Conservation (phyloP, 192 early-diverging fungal species). For the Entomortierella parvispora region DNA sequence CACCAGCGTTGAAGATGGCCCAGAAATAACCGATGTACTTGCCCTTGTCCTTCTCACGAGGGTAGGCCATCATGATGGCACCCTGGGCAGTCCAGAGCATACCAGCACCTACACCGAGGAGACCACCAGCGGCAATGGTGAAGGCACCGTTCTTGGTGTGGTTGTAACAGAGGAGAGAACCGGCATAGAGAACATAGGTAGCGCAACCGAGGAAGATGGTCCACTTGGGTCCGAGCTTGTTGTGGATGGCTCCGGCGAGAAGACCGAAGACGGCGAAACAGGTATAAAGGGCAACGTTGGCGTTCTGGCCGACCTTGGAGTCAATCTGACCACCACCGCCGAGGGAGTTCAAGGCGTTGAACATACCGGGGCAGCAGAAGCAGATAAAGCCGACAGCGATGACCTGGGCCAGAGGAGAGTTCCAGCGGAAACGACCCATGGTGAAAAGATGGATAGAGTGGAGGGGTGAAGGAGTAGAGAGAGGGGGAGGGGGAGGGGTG, state of each 20-base stretch:
- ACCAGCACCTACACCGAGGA: conserved; percentile 84
- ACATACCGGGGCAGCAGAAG: conserved; percentile 83
- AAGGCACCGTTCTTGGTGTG: conserved; percentile 64
- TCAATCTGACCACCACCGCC: conserved; percentile 73
- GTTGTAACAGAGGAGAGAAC: conserved; percentile 75
- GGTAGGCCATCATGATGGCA: conserved; percentile 87
- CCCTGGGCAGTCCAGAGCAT: conserved; percentile 78
- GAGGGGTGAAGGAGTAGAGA: not conserved
- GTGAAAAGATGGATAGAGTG: too few species aligned
- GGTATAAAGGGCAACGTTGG: conserved; percentile 78
- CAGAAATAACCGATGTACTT: conserved; percentile 85
- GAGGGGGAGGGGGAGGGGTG: conserved; percentile 3
- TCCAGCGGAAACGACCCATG: conserved; percentile 52
- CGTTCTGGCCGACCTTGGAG: conserved; percentile 70
- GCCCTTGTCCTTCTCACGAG: conserved; percentile 81
- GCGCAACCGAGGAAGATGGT: conserved; percentile 73
- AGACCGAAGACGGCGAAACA: conserved; percentile 82
- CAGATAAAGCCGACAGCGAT: conserved; percentile 76
- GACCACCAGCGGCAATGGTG: conserved; percentile 76
- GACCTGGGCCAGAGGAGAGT: conserved; percentile 74
- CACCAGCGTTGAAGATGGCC: conserved; percentile 84
- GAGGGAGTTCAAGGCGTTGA: conserved; percentile 69
- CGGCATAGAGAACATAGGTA: conserved; percentile 81
- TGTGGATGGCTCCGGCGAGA: conserved; percentile 76
- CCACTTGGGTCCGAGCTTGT: conserved; percentile 76